Conservation (phyloP, 208 protist species). For the Leishmania tropica region DNA sequence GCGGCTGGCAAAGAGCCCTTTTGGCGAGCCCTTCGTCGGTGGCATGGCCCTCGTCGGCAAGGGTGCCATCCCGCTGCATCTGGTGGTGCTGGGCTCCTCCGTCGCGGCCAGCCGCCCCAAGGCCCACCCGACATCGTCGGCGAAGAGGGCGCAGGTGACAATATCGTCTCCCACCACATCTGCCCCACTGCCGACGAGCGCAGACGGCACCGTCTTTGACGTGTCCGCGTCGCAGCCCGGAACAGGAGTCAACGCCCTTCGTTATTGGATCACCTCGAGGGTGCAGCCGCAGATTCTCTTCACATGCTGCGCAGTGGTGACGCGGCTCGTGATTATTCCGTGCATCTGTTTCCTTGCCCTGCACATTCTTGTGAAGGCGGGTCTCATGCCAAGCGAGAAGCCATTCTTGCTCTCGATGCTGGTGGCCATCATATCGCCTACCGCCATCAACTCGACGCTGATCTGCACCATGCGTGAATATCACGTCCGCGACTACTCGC, state of each 20-base stretch:
- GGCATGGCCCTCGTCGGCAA: slow-evolving; percentile 56
- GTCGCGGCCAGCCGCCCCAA: slow-evolving; percentile 31
- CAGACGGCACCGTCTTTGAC: slow-evolving; percentile 14
- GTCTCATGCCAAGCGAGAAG: slow-evolving; percentile 50
- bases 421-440: slow-evolving; percentile 59
- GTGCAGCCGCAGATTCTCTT: slow-evolving; percentile 35
- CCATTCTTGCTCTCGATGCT: slow-evolving; percentile 69
- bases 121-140: slow-evolving; percentile 6
- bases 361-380: slow-evolving; percentile 41
- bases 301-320: slow-evolving; percentile 38
- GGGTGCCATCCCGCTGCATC: slow-evolving; percentile 64
- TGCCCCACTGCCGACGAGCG: neutral
- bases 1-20: slow-evolving; percentile 50
- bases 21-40: slow-evolving; percentile 48
- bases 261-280: slow-evolving; percentile 13
- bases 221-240: neutral
- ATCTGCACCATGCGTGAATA: slow-evolving; percentile 70
- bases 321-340: slow-evolving; percentile 66
- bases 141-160: neutral
- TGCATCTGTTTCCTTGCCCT: slow-evolving; percentile 57
- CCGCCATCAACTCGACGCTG: slow-evolving; percentile 68
- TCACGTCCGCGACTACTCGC: slow-evolving; percentile 52
- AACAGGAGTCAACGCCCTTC: slow-evolving; percentile 6
- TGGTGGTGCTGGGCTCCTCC: slow-evolving; percentile 64
- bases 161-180: neutral